These are phyloP conservation scores for Francoa sonchifolia DNA, from an alignment of 441 rosid species.

Conservation along the genomic window DNA sequence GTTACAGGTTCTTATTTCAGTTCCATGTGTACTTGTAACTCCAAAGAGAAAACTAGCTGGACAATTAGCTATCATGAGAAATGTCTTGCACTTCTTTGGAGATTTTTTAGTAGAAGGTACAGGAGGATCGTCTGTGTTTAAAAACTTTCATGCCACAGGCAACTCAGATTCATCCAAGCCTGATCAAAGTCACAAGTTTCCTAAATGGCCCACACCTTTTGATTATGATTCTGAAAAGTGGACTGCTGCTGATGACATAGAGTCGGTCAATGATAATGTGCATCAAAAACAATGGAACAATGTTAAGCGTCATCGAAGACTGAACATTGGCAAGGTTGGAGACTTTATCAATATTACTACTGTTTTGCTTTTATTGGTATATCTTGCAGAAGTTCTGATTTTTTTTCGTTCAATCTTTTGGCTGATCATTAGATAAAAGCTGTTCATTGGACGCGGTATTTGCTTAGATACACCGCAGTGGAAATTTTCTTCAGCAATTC, in stretches of 20 bases:
- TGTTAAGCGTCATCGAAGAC: slow-evolving; percentile 86
- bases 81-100: slow-evolving; percentile 83
- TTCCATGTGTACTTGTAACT: slow-evolving; percentile 84
- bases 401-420: slow-evolving; percentile 7
- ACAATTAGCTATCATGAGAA: slow-evolving; percentile 72
- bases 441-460: slow-evolving; percentile 92
- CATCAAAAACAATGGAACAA: slow-evolving; percentile 42
- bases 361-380: slow-evolving; percentile 8
- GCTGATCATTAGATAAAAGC: slow-evolving; percentile 53
- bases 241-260: slow-evolving; percentile 28
- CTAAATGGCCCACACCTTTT: slow-evolving; percentile 41
- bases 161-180: slow-evolving; percentile 42
- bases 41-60: slow-evolving; percentile 96
- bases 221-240: slow-evolving; percentile 37
- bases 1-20: slow-evolving; percentile 67
- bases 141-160: slow-evolving; percentile 41
- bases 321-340: slow-evolving; percentile 85
- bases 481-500: slow-evolving; percentile 83
- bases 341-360: too few species aligned
- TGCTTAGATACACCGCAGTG: slow-evolving; percentile 86
- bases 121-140: slow-evolving; percentile 84
- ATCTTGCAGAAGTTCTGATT: slow-evolving; percentile 18
- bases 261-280: slow-evolving; percentile 26
- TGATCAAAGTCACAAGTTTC: slow-evolving; percentile 48
- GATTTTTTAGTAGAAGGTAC: slow-evolving; percentile 93